Evolutionary conservation across 2,329 filamentous ascomycete species (phyloP), one percentile per base, ranked within the genome.

Genomic region (Reticulascus tulasneorum): DNA sequence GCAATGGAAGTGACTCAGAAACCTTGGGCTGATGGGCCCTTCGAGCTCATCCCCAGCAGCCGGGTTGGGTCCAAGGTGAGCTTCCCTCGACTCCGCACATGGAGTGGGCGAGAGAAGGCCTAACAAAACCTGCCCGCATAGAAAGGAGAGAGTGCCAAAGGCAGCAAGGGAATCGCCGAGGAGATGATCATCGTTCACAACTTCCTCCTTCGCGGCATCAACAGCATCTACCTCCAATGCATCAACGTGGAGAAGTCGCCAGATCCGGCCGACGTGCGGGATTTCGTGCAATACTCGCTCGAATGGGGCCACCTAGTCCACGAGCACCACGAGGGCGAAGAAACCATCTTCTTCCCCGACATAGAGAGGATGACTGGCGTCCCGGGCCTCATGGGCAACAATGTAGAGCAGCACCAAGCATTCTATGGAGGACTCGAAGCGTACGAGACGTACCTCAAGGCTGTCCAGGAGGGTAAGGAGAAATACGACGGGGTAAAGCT

Each of bases 101-200:
- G 6, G 22, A n/a, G 7, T 19, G 4, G n/a, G 7, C 17, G 7
- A 11, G 11, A 10, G 9, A 7, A 25, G 9, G 10, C 12, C 24
- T 38, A 13, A 42, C 2, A 15, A 21, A 8, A 12, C 13, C 11
- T 20, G 5, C n/a, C 10, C 18, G 8, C 9, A 19, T 24, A 41
- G 40, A 46, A 43, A n/a, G 50, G 42, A 2, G 44, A 47, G 10
- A 42, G 37, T 26, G 45, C 44, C 9, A 44, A 35, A 12, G 50
- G 48, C 4, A 45, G 46, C 9, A 49, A 45, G 6, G 26, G 40
- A 24, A 30, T 52, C 11, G 58, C 49, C 3, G 37, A 29, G 16
- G 47, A 57, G 12, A 62, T 66, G 62, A 41, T 49, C 1, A 47
- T 56, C 5, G 47, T 57, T 3, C 62, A 56, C 44, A 56, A 59